Percentiles rank a stretch among this genome's conserved stretches.
These are phyloP conservation scores for Globisporangium uncinulatum DNA, from an alignment of 352 stramenopile species.

Conservation along the genomic window DNA sequence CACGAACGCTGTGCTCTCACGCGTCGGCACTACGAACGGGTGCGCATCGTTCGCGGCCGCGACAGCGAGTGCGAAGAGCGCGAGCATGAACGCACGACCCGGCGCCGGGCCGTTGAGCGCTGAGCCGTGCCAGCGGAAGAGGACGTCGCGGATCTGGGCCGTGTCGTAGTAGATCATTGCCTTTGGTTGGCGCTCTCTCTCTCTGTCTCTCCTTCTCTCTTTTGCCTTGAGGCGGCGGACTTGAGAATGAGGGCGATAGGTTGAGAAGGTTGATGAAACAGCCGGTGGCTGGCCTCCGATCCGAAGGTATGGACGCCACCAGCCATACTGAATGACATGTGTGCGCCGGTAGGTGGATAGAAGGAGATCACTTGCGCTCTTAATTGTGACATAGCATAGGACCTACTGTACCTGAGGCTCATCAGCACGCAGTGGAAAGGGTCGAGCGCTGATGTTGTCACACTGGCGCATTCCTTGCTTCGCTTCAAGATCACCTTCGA, in stretches of 20 bases:
- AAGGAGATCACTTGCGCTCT: no score
- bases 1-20: conserved; percentile 64
- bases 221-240: no score
- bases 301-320: no score
- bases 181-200: neutral
- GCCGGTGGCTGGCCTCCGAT: no score
- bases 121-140: conserved; percentile 69
- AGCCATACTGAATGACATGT: no score
- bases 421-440: no score
- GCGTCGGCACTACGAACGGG: conserved; percentile 58
- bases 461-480: no score
- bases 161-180: conserved; percentile 83
- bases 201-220: neutral
- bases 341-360: no score
- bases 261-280: no score
- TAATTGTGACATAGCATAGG: no score
- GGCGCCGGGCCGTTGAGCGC: conserved; percentile 67
- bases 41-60: conserved; percentile 46
- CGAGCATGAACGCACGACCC: conserved; percentile 56
- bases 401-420: no score
- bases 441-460: no score
- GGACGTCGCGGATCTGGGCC: conserved; percentile 41
- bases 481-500: neutral
- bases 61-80: conserved; percentile 48
- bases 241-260: neutral